phyloP scores from a whole-genome alignment of 192 early-diverging fungal species.

The Pilobolus umbonatus region DNA sequence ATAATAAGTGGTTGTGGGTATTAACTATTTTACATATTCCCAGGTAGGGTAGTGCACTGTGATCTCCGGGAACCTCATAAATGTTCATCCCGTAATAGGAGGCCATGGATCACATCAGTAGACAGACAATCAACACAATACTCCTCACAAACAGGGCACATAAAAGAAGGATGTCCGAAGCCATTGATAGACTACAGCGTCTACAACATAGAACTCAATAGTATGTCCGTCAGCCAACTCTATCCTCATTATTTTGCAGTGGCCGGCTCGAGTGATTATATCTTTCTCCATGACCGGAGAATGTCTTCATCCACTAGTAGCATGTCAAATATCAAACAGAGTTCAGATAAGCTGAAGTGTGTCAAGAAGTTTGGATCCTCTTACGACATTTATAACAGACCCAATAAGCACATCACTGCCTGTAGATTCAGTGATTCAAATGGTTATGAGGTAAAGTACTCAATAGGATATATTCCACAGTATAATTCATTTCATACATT shows the following conservation, averaged over 20 bases:
- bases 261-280: constrained; percentile 40
- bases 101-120: constrained; percentile 10
- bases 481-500: no score
- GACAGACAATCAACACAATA: no score
- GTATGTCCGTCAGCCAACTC: constrained; percentile 45
- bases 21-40: not conserved
- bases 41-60: constrained; percentile 43
- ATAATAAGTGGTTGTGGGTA: not conserved
- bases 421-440: constrained; percentile 33
- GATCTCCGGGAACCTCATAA: constrained; percentile 47
- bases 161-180: constrained; percentile 25
- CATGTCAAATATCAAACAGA: not conserved
- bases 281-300: constrained; percentile 44
- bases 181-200: constrained; percentile 41
- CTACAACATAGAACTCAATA: constrained; percentile 43
- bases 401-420: constrained; percentile 24
- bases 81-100: constrained; percentile 16
- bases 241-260: constrained; percentile 52
- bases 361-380: constrained; percentile 20
- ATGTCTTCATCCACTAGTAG: constrained; percentile 19
- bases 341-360: constrained; percentile 8
- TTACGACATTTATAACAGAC: not conserved
- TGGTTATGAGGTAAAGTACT: constrained; percentile 22
- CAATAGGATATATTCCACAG: not conserved
- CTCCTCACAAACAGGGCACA: no score